Conservation (phyloP, 257 asterid genomes). For the Prunella vulgaris region DNA sequence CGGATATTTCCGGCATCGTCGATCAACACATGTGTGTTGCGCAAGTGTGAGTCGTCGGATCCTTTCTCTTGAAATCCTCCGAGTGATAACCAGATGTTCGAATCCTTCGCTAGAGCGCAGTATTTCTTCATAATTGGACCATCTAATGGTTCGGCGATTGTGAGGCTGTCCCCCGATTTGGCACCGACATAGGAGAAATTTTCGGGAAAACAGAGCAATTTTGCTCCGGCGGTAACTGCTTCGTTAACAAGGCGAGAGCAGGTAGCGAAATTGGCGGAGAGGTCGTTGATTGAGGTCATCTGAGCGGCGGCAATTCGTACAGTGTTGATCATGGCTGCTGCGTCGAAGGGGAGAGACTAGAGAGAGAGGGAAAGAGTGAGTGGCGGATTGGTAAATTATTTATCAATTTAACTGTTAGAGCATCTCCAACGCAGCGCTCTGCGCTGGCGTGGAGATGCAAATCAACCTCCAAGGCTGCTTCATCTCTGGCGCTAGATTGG, state of each 20-base stretch:
- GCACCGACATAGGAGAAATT: slow-evolving; percentile 83
- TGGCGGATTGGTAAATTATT: background rate
- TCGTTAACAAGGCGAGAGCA: slow-evolving; percentile 90
- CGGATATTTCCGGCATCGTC: slow-evolving; percentile 73
- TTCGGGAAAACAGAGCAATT: slow-evolving; percentile 85
- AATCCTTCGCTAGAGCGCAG: slow-evolving; percentile 81
- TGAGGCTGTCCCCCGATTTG: slow-evolving; percentile 72
- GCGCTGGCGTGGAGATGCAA: too few relatives aligned
- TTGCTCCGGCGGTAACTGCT: slow-evolving; percentile 87
- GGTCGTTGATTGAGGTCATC: slow-evolving; percentile 83
- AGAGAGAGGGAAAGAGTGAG: background rate
- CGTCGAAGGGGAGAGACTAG: background rate
- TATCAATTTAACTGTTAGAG: background rate
- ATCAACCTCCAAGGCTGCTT: too few relatives aligned
- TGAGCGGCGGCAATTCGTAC: slow-evolving; percentile 86
- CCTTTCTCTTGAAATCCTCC: slow-evolving; percentile 95
- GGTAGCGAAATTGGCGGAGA: slow-evolving; percentile 66
- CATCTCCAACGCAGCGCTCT: too few relatives aligned
- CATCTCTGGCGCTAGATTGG: too few relatives aligned
- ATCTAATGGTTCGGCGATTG: slow-evolving; percentile 70
- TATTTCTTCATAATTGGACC: slow-evolving; percentile 76
- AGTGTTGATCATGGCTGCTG: slow-evolving; percentile 52
- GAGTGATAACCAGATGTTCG: slow-evolving; percentile 84
- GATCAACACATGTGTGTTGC: slow-evolving; percentile 80
- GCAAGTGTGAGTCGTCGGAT: slow-evolving; percentile 60